These are phyloP conservation scores for Cytospora piceicola DNA, from an alignment of 2,329 filamentous ascomycete species.

Conservation along the genomic window DNA sequence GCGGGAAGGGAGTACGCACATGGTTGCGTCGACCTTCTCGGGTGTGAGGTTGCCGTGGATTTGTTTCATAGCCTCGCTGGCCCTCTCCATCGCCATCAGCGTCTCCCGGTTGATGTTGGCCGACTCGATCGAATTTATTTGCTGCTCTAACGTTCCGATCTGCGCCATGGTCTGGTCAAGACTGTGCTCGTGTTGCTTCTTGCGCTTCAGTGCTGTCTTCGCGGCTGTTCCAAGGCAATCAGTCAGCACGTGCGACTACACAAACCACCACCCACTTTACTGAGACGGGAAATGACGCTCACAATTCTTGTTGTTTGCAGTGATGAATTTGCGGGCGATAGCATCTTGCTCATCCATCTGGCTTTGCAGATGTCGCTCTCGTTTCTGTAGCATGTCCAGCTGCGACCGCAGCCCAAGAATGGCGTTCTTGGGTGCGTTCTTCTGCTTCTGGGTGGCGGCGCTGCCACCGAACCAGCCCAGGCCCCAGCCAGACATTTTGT, in stretches of 20 bases:
- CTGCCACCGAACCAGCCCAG: constrained; percentile 95
- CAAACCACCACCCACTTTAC: not conserved
- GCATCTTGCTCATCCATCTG: constrained; percentile 93
- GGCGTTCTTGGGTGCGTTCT: constrained; percentile 95
- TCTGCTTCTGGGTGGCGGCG: constrained; percentile 78
- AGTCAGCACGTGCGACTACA: constrained; percentile 31
- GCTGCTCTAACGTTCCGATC: constrained; percentile 89
- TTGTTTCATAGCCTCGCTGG: constrained; percentile 85
- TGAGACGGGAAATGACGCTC: constrained; percentile 30
- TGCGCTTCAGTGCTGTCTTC: constrained; percentile 85
- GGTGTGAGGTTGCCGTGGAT: constrained; percentile 91
- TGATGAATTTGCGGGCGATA: constrained; percentile 86
- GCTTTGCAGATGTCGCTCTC: constrained; percentile 85
- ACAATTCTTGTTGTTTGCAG: constrained; percentile 94
- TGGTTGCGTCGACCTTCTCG: constrained; percentile 92
- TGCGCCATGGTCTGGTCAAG: constrained; percentile 89
- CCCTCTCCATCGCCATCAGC: constrained; percentile 89
- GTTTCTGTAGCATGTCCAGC: constrained; percentile 96
- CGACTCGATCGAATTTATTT: constrained; percentile 95
- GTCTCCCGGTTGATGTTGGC: constrained; percentile 99
- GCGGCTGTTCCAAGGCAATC: constrained; percentile 64
- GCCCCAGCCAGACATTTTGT: constrained; percentile 57
- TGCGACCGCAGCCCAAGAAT: constrained; percentile 87
- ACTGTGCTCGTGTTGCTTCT: constrained; percentile 91
- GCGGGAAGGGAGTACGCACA: constrained; percentile 64